A percentile compares a stretch with the other conserved stretches of the same genome.
Evolutionary conservation across 2,329 filamentous ascomycete species (phyloP).

Genomic region (Ustulina deusta): DNA sequence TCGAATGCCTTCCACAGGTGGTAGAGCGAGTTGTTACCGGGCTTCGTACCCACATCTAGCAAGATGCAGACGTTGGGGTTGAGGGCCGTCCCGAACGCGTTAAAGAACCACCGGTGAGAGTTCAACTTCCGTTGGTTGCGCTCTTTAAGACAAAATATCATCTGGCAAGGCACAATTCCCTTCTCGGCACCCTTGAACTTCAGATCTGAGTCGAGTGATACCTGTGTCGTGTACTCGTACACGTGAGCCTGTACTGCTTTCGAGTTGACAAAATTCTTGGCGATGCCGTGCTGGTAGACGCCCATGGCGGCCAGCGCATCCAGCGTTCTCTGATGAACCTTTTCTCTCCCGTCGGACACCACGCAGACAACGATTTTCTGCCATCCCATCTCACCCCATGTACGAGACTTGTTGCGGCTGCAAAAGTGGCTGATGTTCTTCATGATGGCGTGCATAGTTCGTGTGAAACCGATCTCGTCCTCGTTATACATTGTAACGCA

Average conservation of each 20-base stretch:
- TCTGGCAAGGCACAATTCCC: constrained; percentile 96
- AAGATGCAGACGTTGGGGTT: constrained; percentile 98
- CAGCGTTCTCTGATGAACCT: constrained; percentile 91
- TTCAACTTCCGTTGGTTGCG: constrained; percentile 98
- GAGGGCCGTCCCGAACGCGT: constrained; percentile 91
- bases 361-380: constrained; percentile 99
- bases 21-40: constrained; percentile 90
- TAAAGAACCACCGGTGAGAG: constrained; percentile 99
- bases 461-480: constrained; percentile 93
- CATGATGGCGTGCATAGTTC: constrained; percentile 96
- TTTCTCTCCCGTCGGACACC: constrained; percentile 89
- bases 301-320: constrained; percentile 97
- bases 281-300: constrained; percentile 97
- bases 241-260: constrained; percentile 96
- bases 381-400: constrained; percentile 98
- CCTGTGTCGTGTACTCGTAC: constrained; percentile 98
- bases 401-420: constrained; percentile 90
- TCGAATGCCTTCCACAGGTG: constrained; percentile 99
- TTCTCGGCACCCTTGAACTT: constrained; percentile 99
- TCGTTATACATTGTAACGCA: constrained; percentile 99
- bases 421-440: constrained; percentile 99
- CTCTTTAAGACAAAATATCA: constrained; percentile 98
- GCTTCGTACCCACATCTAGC: constrained; percentile 94
- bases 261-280: constrained; percentile 98
- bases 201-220: constrained; percentile 92